These are phyloP conservation scores for Houttuynia cordata DNA, from an alignment of 164 flowering plant species.

Conservation along the genomic window DNA sequence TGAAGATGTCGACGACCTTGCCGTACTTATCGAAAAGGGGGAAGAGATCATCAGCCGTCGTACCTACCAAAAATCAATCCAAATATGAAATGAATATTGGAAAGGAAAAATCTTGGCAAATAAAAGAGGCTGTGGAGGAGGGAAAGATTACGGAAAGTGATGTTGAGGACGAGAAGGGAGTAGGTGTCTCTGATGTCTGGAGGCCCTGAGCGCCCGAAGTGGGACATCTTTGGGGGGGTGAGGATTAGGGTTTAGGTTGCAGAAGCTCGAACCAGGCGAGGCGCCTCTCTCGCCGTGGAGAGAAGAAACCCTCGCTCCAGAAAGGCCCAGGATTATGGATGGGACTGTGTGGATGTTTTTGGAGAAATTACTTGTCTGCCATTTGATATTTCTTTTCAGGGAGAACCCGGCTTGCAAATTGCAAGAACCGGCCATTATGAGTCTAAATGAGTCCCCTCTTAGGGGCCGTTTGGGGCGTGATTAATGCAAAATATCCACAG, in stretches of 20 bases:
- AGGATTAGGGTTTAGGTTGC: constrained; percentile 7
- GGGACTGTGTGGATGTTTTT: too few species aligned
- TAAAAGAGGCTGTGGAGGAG: neutral
- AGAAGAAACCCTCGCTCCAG: too few species aligned
- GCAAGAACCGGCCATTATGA: too few species aligned
- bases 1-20: constrained; percentile 90
- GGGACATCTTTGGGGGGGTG: constrained; percentile 48
- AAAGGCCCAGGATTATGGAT: too few species aligned
- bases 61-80: constrained; percentile 34
- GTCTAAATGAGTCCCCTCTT: too few species aligned
- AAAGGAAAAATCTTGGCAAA: neutral
- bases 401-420: too few species aligned
- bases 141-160: constrained; percentile 65
- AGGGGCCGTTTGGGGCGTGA: too few species aligned
- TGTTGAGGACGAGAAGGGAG: constrained; percentile 99
- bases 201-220: constrained; percentile 93
- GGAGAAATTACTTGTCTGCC: neutral
- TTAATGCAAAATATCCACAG: too few species aligned
- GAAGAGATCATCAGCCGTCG: constrained; percentile 86
- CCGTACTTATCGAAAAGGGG: constrained; percentile 90
- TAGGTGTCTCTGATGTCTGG: constrained; percentile 91
- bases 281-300: too few species aligned
- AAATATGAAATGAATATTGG: too few species aligned
- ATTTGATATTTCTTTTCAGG: neutral
- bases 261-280: too few species aligned